Base-by-base conservation (phyloP, 2,329 filamentous ascomycete species). In the Aspergillus vadensis region DNA sequence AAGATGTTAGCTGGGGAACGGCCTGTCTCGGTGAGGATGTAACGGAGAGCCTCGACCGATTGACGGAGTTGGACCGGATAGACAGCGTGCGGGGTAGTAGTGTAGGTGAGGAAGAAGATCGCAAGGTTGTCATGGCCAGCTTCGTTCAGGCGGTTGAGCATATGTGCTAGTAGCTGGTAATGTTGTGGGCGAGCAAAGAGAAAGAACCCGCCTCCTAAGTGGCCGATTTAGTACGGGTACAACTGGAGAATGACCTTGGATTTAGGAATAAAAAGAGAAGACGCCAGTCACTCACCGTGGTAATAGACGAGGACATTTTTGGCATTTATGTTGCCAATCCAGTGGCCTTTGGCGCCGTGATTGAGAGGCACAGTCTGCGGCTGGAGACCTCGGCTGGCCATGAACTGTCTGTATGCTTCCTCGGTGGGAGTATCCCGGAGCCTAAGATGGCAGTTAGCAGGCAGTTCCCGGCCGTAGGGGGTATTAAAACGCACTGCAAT, bases 131-230 rank as follows among this genome's bases (percentile, higher is more conserved):
- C 32, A 48, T 81, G 75, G 48, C 78, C 79, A 17, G 65, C 65
- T 14, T 70, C 70, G 32, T 76, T 74, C 15, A 83, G 69, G 4
- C 69, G 67, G 39, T 77, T 66, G 53, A 78, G 70, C 47, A 83
- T 67, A 19, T 77, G 72, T 17, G 67, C 65, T 62, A 79, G 74
- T 76, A 80, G 85, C 9, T 76, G 65, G 44, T 84, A 71, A 64
- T 84, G 80, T 6, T 73, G 75, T 0, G 77, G 56, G 0, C 61
- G 62, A 10, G 75, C 76, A 1, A 82, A 73, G 25, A 84, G 48
- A 3, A 77, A 79, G 67, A 84, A 87, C 5, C 85, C 85, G 50
- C 85, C 85, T 25, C 82, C 81, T 83, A 8, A n/a, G 17, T 19
- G 10, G 23, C 25, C 17, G 8, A 30, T 25, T 56, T 23, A 44